phyloP scores from a whole-genome alignment of 2,329 filamentous ascomycete species.

The Colletotrichum caudatum region DNA sequence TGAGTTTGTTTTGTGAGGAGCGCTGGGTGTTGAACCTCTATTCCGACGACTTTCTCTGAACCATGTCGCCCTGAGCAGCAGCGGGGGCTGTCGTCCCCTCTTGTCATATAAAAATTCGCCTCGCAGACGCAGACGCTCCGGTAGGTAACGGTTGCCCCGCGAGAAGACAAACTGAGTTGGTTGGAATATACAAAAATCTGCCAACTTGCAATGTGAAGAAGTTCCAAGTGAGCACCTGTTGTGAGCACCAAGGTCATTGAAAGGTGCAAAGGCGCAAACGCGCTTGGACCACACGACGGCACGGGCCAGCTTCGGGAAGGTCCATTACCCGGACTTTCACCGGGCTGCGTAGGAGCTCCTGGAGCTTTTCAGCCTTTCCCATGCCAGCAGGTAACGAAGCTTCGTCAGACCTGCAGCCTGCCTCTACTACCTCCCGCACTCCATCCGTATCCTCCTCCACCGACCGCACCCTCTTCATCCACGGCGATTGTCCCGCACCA shows the following conservation, averaged over 20 bases:
- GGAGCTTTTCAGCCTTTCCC: conserved; percentile 43
- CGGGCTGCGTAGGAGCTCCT: conserved; percentile 38
- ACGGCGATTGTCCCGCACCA: conserved; percentile 37
- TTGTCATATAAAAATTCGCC: neutral
- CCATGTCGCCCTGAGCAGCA: neutral
- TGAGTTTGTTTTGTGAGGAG: neutral
- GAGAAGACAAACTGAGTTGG: neutral
- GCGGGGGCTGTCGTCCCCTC: neutral
- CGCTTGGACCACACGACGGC: neutral
- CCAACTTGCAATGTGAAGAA: neutral
- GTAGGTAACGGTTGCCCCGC: no score
- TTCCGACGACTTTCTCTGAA: neutral
- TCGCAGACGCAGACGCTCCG: neutral
- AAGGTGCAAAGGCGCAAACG: neutral
- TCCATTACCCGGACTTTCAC: conserved; percentile 40
- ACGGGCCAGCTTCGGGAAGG: conserved; percentile 7
- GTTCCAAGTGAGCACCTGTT: neutral
- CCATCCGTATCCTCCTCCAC: conserved; percentile 36
- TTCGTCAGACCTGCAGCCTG: conserved; percentile 50
- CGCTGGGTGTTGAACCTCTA: neutral
- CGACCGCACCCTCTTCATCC: conserved; percentile 35
- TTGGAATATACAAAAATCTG: neutral
- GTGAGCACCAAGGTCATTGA: neutral
- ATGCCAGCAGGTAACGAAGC: conserved; percentile 44
- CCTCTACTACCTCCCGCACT: conserved; percentile 37